Evolutionary conservation across 768 basidiomycete species (phyloP), one percentile per base, ranked within the genome.

Genomic region (Psilocybe azurescens): DNA sequence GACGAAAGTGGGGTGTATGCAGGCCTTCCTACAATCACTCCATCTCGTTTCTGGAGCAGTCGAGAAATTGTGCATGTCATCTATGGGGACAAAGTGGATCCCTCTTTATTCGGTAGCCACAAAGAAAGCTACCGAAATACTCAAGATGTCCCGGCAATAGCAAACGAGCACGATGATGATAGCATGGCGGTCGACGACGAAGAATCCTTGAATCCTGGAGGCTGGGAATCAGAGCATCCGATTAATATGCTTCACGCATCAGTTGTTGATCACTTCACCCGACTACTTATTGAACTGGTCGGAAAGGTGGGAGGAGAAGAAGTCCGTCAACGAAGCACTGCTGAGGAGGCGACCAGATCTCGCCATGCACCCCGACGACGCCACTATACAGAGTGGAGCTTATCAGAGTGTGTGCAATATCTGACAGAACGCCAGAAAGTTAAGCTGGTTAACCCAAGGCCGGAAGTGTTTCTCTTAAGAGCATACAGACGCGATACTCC

Each of bases 101-200:
- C 77, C 51, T 63, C 71, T 50, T 67, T 66, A 50, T 88, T 88
- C 65, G 77, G 76, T 36, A 67, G 65, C 20, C 78, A 76, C 62
- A 74, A 75, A 69, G 67, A 74, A 47, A 80, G 80, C 64, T 81
- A 78, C 68, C 74, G 66, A 59, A 69, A 75, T 47, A 65, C 68
- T 39, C 59, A 29, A 5, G 67, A 52, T 57, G 74, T 51, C 50
- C 65, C 66, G 51, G 29, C 62, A 32, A n/a, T n/a, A 11, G 13
- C 58, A 11, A 53, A 55, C 36, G 61, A 58, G 13, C 67, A 70
- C 50, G 69, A 70, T 20, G 75, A 75, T 53, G 78, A 79, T 8
- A 78, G 81, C 61, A 77, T 75, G 60, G 90, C 89, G 86, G 83
- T 89, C 56, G 74, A 91, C 33, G 90, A 91, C 67, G 86, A 88